These are phyloP conservation scores for Candida lessepsii DNA, from an alignment of 805 yeast species.

Conservation along the genomic window DNA sequence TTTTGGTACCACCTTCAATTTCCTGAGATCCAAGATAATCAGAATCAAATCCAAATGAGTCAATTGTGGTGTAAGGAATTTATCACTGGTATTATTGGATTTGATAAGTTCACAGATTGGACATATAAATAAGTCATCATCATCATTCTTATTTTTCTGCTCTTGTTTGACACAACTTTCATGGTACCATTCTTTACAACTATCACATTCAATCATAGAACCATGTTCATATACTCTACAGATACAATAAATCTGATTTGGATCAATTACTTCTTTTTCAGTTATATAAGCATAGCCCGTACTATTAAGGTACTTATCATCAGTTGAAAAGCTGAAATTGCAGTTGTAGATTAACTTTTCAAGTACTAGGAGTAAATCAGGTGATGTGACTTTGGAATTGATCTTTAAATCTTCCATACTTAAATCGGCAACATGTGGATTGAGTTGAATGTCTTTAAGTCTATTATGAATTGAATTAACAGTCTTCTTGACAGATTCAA, in stretches of 20 bases:
- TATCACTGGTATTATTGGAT: conserved; percentile 17
- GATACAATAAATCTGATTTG: conserved; percentile 47
- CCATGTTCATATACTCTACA: conserved; percentile 62
- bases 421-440: conserved; percentile 4
- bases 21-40: conserved; percentile 14
- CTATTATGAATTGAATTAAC: background rate
- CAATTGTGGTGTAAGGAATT: conserved; percentile 15
- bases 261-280: conserved; percentile 9
- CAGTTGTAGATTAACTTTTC: conserved; percentile 18
- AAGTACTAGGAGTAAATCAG: conserved; percentile 7
- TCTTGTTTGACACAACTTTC: conserved; percentile 45
- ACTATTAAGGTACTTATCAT: conserved; percentile 25
- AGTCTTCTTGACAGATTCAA: background rate
- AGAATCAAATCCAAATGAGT: conserved; percentile 16
- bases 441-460: conserved; percentile 5
- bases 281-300: conserved; percentile 22
- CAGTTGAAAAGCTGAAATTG: conserved; percentile 25
- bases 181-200: conserved; percentile 73
- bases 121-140: conserved; percentile 27
- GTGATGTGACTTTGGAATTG: conserved; percentile 3
- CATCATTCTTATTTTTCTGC: conserved; percentile 7
- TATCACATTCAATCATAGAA: conserved; percentile 68
- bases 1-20: conserved; percentile 20
- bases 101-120: conserved; percentile 31
- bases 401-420: background rate